Percentiles rank a stretch among this genome's conserved stretches.
Evolutionary conservation across 345 rosid genomes (phyloP).

Genomic region (Boechera stricta): DNA sequence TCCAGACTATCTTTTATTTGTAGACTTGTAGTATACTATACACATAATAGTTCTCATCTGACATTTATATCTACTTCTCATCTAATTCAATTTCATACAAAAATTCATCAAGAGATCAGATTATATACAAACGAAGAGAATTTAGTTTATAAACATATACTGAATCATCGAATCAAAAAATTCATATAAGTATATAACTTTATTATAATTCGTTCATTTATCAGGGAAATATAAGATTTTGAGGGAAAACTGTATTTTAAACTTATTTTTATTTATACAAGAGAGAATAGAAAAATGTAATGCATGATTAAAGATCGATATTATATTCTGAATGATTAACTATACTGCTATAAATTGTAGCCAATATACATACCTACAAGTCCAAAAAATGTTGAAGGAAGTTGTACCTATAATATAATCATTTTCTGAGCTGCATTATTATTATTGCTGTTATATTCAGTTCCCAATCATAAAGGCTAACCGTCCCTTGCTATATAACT

Average conservation of each 20-base stretch:
- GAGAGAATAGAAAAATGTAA: not conserved
- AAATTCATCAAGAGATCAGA: not conserved
- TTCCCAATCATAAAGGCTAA: constrained; percentile 38
- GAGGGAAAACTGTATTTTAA: not conserved
- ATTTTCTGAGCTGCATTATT: constrained; percentile 25
- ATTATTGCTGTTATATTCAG: constrained; percentile 19
- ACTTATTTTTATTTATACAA: not conserved
- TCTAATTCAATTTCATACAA: constrained; percentile 5
- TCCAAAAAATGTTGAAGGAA: constrained; percentile 34
- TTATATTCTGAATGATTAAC: constrained; percentile 17
- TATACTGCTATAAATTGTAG: not conserved
- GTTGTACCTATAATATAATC: constrained; percentile 40
- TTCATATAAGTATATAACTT: not conserved
- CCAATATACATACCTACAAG: constrained; percentile 21
- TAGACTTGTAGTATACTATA: not conserved
- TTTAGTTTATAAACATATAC: not conserved
- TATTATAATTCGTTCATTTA: not conserved
- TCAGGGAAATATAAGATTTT: not conserved
- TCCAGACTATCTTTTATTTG: not conserved
- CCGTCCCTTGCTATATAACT: not conserved
- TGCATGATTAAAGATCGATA: not conserved
- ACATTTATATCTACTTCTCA: not conserved
- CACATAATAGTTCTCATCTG: not conserved
- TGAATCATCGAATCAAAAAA: not conserved
- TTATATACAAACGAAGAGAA: not conserved